These are phyloP conservation scores for Rhodocollybia butyracea DNA, from an alignment of 768 basidiomycete species.

Conservation along the genomic window DNA sequence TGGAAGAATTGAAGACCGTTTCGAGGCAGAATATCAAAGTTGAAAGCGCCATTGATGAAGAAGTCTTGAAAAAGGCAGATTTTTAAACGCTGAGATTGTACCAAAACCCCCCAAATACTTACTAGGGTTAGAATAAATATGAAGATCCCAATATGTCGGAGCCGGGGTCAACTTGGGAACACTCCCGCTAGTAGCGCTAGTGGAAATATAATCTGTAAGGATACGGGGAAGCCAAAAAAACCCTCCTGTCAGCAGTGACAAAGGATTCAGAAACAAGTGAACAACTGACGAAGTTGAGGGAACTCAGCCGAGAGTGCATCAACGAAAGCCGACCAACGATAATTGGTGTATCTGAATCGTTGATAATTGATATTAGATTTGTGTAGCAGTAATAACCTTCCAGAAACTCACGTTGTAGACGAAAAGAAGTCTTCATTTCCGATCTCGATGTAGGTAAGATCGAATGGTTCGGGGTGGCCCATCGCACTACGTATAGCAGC, in stretches of 20 bases:
- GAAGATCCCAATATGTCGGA: slow-evolving; percentile 40
- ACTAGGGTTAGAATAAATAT: slow-evolving; percentile 42
- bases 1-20: slow-evolving; percentile 61
- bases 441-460: slow-evolving; percentile 46
- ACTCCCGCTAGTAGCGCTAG: slow-evolving; percentile 27
- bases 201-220: slow-evolving; percentile 41
- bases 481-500: slow-evolving; percentile 52
- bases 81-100: not conserved
- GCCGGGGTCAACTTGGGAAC: slow-evolving; percentile 20
- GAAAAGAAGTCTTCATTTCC: slow-evolving; percentile 47
- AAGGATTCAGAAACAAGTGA: not conserved
- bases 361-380: not conserved
- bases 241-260: no score
- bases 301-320: slow-evolving; percentile 9
- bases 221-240: not conserved
- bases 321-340: slow-evolving; percentile 11
- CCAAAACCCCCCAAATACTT: not conserved
- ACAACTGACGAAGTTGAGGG: slow-evolving; percentile 12
- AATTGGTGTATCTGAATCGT: slow-evolving; percentile 21
- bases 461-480: slow-evolving; percentile 54
- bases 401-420: slow-evolving; percentile 10
- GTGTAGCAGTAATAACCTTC: slow-evolving; percentile 1
- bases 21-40: slow-evolving; percentile 36
- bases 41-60: slow-evolving; percentile 36
- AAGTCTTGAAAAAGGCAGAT: slow-evolving; percentile 25